Evolutionary conservation across 352 stramenopile genomes (phyloP), one percentile per base, ranked within the genome.

Genomic region (Globisporangium cylindrosporum): DNA sequence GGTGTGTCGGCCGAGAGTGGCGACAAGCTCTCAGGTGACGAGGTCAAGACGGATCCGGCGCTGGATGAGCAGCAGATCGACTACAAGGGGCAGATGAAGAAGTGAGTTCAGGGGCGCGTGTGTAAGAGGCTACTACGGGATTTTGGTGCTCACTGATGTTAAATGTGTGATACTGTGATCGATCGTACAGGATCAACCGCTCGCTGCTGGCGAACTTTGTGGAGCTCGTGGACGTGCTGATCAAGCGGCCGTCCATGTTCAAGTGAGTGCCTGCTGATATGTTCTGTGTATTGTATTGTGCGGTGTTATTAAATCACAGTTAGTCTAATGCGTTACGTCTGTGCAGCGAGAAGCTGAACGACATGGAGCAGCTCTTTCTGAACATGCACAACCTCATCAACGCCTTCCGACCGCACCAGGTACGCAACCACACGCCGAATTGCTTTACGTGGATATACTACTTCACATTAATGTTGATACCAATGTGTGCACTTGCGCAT

Each of bases 361-460:
- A 95, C 61, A 70, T 95, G 22, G 88, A 95, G 74, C 79, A 90
- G 67, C 80, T 95, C 29, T 94, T 95, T 65, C 76, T 95, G 62
- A 95, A 95, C 74, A 89, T 95, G 86, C 88, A 95, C 82, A 95
- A 95, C 73, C 80, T 94, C 66, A 95, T 95, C 72, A 95, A 95
- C 74, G 73, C 84, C 38, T 95, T 94, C 75, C 83, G 88, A 22
- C 88, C 88, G 55, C 88, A 95, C 65, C 86, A 95, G 64, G 84
- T 86, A 48, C 34, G 22, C 18, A 10, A n/a, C 10, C 43, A 8
- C 38, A 51, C 10, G 7, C 43, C 1, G 43, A 51, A 51, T 9
- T 51, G 43, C 15, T 22, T 49, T 49, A 49, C 15, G 15, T 22
- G 41, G 41, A 49, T 9, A 49, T 8, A 9, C 15, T 20, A 9